These are phyloP conservation scores for Fistulinella cinereoalba DNA, from an alignment of 1,284 basidiomycete genomes.

Conservation along the genomic window DNA sequence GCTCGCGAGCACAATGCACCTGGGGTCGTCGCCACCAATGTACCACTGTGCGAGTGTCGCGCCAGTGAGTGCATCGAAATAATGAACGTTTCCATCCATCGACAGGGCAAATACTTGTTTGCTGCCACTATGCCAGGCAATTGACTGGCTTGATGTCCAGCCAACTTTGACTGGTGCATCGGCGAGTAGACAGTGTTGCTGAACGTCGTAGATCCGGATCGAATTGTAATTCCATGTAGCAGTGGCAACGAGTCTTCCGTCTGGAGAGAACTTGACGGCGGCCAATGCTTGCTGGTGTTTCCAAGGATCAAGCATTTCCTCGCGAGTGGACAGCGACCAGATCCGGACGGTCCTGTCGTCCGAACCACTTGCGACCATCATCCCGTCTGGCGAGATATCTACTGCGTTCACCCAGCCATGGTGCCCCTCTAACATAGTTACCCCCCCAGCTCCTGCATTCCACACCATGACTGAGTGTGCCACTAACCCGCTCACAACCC, in stretches of 20 bases:
- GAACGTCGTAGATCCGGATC: neutral
- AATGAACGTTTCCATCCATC: neutral
- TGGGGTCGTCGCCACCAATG: neutral
- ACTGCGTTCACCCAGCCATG: neutral
- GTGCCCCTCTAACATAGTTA: neutral
- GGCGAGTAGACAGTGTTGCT: neutral
- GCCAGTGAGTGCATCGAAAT: neutral
- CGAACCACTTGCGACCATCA: neutral
- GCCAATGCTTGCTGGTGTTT: neutral
- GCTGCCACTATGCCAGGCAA: neutral
- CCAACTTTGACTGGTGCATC: neutral
- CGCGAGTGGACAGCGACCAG: neutral
- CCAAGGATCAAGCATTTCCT: neutral
- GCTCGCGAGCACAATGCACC: neutral
- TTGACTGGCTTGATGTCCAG: neutral
- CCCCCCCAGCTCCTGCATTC: neutral
- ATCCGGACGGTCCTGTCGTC: neutral
- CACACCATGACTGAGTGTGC: neutral
- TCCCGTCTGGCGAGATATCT: slow-evolving; percentile 2
- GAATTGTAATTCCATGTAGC: neutral
- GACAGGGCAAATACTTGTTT: neutral
- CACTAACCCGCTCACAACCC: neutral
- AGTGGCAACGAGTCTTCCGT: neutral
- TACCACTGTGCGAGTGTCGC: neutral
- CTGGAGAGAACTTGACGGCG: no score